These are phyloP conservation scores for Rhizophagus prolifer DNA, from an alignment of 192 early-diverging fungal species.

Conservation along the genomic window DNA sequence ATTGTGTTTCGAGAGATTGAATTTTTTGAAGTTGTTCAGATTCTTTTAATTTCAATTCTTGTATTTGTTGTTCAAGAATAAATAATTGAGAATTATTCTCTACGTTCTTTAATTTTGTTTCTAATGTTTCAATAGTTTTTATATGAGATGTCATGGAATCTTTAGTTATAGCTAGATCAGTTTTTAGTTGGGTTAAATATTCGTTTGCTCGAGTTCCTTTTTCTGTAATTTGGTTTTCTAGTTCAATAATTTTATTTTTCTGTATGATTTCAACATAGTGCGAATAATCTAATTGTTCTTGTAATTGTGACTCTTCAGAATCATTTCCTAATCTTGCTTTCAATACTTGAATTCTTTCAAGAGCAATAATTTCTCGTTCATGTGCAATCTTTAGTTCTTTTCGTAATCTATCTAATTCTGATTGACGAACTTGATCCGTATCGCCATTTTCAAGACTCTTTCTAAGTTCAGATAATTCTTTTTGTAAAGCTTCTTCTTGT, in stretches of 20 bases:
- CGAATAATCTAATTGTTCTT: not conserved
- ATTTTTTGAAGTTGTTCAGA: not conserved
- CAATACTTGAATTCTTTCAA: not conserved
- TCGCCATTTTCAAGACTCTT: not conserved
- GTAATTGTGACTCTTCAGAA: not conserved
- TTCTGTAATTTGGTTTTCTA: not conserved
- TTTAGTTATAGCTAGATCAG: not conserved
- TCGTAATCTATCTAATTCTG: not conserved
- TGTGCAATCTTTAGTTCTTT: not conserved
- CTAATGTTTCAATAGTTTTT: not conserved
- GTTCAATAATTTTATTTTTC: not conserved
- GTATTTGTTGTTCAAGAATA: not conserved
- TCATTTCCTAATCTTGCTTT: not conserved
- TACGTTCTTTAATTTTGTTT: conserved; percentile 1
- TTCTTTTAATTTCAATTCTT: not conserved
- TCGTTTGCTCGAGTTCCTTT: not conserved
- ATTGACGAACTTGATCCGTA: not conserved
- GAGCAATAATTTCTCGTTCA: not conserved
- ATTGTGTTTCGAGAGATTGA: not conserved
- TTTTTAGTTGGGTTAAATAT: not conserved
- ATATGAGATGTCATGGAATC: not conserved
- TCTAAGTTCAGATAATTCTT: not conserved
- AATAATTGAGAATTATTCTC: not conserved
- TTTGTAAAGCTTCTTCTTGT: conserved; percentile 5
- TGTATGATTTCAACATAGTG: not conserved